Evolutionary conservation across 2,329 filamentous ascomycete genomes (phyloP).

Genomic region (Monilinia fructigena): DNA sequence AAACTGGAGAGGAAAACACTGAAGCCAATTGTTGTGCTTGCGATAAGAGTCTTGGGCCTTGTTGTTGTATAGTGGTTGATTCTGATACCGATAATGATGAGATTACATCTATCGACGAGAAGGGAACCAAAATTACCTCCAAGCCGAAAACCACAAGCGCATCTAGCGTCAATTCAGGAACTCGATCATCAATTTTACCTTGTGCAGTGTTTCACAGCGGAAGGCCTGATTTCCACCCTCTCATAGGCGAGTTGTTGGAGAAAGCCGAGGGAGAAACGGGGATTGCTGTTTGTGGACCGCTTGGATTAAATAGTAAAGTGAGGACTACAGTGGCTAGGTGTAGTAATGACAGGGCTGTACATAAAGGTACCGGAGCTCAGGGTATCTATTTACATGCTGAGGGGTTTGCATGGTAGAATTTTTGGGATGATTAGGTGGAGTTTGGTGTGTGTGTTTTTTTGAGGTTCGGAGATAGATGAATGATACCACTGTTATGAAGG

Average conservation of each 20-base stretch:
- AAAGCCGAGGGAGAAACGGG: constrained; percentile 60
- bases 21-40: constrained; percentile 27
- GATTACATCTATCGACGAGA: constrained; percentile 12
- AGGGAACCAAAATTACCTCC: constrained; percentile 19
- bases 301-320: constrained; percentile 52
- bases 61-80: constrained; percentile 27
- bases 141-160: constrained; percentile 15
- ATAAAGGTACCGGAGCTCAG: constrained; percentile 63
- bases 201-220: constrained; percentile 25
- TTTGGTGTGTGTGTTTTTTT: not conserved
- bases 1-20: constrained; percentile 15
- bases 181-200: constrained; percentile 33
- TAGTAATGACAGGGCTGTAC: constrained; percentile 60
- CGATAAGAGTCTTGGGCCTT: constrained; percentile 29
- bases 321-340: constrained; percentile 55
- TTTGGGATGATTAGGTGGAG: not conserved
- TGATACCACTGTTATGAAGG: constrained; percentile 1
- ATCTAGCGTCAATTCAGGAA: constrained; percentile 33
- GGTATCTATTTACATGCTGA: constrained; percentile 61
- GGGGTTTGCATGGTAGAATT: constrained; percentile 53
- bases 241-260: constrained; percentile 55
- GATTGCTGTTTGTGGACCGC: constrained; percentile 59
- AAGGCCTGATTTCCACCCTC: constrained; percentile 51
- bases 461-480: not conserved
- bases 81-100: constrained; percentile 3